phyloP scores from a whole-genome alignment of 345 rosid species.

The Brassica nigra region DNA sequence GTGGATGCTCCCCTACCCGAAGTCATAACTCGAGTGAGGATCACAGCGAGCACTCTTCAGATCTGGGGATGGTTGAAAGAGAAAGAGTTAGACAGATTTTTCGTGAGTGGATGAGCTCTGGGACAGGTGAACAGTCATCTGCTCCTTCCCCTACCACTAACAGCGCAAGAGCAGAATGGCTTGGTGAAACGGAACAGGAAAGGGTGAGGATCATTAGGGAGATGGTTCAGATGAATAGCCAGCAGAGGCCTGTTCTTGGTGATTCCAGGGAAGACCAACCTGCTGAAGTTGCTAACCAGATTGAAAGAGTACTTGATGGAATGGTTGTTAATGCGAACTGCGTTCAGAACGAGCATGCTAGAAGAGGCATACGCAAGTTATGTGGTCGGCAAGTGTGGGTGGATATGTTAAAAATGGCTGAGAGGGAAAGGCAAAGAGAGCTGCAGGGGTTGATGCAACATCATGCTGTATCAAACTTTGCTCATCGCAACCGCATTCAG shows the following conservation, averaged over 20 bases:
- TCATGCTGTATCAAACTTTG: conserved; percentile 78
- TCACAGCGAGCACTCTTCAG: conserved; percentile 51
- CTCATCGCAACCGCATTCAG: conserved; percentile 96
- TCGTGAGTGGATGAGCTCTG: conserved; percentile 77
- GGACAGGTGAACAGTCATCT: conserved; percentile 56
- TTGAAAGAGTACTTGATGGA: conserved; percentile 77
- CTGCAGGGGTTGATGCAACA: conserved; percentile 65
- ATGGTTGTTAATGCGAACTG: conserved; percentile 51
- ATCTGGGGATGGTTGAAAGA: conserved; percentile 78
- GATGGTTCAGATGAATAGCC: conserved; percentile 77
- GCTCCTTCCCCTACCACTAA: conserved; percentile 48
- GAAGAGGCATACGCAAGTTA: conserved; percentile 76
- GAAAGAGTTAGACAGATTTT: conserved; percentile 87
- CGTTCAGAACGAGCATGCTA: conserved; percentile 48
- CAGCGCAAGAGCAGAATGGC: conserved; percentile 68
- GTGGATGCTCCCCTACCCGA: conserved; percentile 58
- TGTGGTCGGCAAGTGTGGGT: conserved; percentile 88
- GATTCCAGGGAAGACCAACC: conserved; percentile 61
- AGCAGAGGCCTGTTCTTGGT: conserved; percentile 60
- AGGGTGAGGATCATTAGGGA: conserved; percentile 89
- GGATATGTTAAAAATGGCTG: conserved; percentile 85
- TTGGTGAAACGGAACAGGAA: conserved; percentile 91
- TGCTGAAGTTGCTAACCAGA: conserved; percentile 58
- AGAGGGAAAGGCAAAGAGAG: conserved; percentile 79
- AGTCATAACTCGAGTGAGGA: conserved; percentile 54